Base-by-base conservation (phyloP, 768 basidiomycete genomes). In the Coprinopsis strossmayeri region DNA sequence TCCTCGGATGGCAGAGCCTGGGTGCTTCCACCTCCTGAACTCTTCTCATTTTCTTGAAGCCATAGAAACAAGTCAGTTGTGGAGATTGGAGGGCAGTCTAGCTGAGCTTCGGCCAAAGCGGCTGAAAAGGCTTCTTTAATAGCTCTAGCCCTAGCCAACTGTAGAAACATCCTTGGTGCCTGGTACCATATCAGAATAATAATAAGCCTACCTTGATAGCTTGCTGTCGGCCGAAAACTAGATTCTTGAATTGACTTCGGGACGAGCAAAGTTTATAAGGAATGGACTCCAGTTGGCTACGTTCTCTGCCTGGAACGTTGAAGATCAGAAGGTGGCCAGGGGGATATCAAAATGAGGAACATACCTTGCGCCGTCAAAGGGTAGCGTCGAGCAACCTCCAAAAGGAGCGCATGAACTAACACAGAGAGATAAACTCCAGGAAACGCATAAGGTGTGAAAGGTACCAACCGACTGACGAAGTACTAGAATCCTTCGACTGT, bases 101-200 rank as follows among this genome's bases (percentile, higher is more conserved):
- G 18, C 9, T 25, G 12, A 5, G 43, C 50, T 18, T 34, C 15
- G 20, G 4, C 32, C 3, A 51, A 21, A 24, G 55, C 55, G 28
- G 57, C 54, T 15, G 53, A 59, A 50, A 74, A 77, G 1, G 71
- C 71, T 21, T 69, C 64, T 43, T 64, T 69, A 40, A 78, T 61
- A 34, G 73, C 74, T 39, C 61, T 65, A 9, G 73, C 69, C 35
- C 76, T 72, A 37, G 67, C 66, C 74, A 75, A 77, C 78, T 79
- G 15, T 23, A 46, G 35, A 38, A 18, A 38, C 35, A 10, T 38
- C 11, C 17, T 5, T 10, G 35, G 7, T 32, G 30, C 15, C 7
- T 32, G 34, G 38, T 7, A 26, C 12, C 15, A 26, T 38, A 17
- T 9, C 5, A 38, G 10, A 13, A 38, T 9, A 21, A 18, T n/a